phyloP scores from a whole-genome alignment of 2,329 filamentous ascomycete genomes.

The Alternaria alternata region DNA sequence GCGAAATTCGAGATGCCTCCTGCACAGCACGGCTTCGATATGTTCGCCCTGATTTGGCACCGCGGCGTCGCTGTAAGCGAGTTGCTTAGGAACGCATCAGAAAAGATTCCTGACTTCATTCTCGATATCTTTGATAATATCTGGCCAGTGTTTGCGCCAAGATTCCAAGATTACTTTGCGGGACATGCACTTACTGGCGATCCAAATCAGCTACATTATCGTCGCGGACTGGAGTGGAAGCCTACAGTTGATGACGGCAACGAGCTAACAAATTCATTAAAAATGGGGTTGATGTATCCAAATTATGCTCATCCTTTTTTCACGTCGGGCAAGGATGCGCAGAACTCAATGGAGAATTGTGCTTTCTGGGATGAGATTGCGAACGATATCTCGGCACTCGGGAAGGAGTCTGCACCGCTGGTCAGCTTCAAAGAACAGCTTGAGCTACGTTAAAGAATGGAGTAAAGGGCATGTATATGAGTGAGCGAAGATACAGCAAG shows the following conservation, averaged over 20 bases:
- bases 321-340: rapidly evolving
- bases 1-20: not conserved
- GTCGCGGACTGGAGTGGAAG: not conserved
- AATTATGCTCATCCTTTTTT: not conserved
- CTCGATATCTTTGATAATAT: rapidly evolving
- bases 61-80: not conserved
- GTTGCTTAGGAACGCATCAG: not conserved
- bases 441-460: not conserved
- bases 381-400: not conserved
- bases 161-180: not conserved
- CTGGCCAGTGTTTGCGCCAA: not conserved
- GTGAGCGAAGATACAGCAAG: not conserved
- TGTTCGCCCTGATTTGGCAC: not conserved
- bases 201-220: too few relatives aligned
- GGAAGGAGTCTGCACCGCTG: not conserved
- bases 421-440: not conserved
- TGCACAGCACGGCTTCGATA: not conserved
- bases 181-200: not conserved
- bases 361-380: not conserved
- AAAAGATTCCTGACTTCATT: not conserved
- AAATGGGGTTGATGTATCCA: rapidly evolving
- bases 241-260: not conserved
- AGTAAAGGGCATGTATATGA: not conserved
- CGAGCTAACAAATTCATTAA: not conserved
- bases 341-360: not conserved